phyloP scores from a whole-genome alignment of 129 eudicot genomes.

The Calendula officinalis region DNA sequence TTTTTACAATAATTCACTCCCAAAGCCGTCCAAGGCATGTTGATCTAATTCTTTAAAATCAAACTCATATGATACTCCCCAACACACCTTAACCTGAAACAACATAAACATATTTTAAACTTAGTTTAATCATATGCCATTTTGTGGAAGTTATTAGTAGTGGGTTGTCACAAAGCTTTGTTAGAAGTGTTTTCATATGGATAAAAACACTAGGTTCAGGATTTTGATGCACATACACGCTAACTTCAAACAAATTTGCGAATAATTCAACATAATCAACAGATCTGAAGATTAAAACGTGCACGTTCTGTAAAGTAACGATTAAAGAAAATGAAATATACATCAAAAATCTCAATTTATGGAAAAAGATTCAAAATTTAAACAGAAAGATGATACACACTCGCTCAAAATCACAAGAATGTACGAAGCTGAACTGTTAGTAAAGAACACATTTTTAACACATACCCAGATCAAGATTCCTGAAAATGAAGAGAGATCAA shows the following conservation, averaged over 20 bases:
- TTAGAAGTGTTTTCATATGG: too few relatives aligned
- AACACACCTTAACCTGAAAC: conserved; percentile 31
- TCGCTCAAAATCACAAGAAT: neutral
- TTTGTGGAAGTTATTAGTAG: too few relatives aligned
- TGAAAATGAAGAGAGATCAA: neutral
- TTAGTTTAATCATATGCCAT: neutral
- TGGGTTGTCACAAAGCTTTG: too few relatives aligned
- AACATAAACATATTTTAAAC: conserved; percentile 10
- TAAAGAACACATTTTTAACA: neutral
- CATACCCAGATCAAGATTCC: conserved; percentile 23
- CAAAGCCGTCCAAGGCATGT: conserved; percentile 61
- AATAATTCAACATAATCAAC: neutral
- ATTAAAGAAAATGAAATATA: too few relatives aligned
- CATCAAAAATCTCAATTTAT: too few relatives aligned
- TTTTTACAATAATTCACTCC: conserved; percentile 43
- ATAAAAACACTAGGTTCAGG: neutral
- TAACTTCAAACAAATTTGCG: neutral
- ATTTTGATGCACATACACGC: neutral
- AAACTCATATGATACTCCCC: conserved; percentile 16
- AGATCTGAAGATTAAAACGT: conserved; percentile 3
- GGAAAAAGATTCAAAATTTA: neutral
- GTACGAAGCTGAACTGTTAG: neutral
- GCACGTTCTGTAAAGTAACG: neutral
- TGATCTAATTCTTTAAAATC: conserved; percentile 26
- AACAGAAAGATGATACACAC: neutral